Base-by-base conservation (phyloP, 352 stramenopile species). In the Achlya hypogyna region DNA sequence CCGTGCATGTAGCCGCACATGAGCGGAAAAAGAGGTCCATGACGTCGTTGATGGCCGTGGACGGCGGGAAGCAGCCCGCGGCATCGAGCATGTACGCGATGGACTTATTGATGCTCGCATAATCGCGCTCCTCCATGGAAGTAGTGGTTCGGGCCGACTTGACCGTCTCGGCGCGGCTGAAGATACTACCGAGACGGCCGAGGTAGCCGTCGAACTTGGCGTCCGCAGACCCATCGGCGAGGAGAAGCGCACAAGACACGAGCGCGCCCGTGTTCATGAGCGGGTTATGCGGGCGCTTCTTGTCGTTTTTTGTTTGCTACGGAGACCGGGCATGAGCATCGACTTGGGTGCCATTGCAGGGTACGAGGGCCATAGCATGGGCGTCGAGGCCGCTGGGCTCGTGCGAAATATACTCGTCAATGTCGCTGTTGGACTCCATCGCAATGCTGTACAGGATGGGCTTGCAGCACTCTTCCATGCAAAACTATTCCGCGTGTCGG, bases 231-330 rank as follows among this genome's bases (percentile, higher is more conserved):
- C 54, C 0, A 22, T 35, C 25, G 20, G 51, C 32, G 34, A 53
- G 28, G 35, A 67, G 29, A 16, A 63, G 42, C 4, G 63, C 28
- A 28, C 45, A 52, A 9, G 60, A 71, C 35, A 77, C 64, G 29
- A 81, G 77, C 12, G 74, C 74, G 16, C 75, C 75, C n/a, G 70
- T 68, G 56, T 82, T 82, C 45, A 82, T 70, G 53, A 70, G 56
- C 20, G 75, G 71, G 64, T 81, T 82, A 63, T 78, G 72, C n/a
- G 75, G 73, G 6, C 72, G 68, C 1, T 56, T 68, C 1, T 53
- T 70, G n/a, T 62, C 47, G 59, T 80, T 73, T 22, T 60, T 60
- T 0, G 31, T 32, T 60, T 60, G 52, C 52, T 60, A 60, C 27
- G 22, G 18, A 9, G 51, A 22, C 4, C 27, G 20, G 28, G 53